Evolutionary conservation across 768 basidiomycete species (phyloP).

Genomic region (Cytidiella melzeri): DNA sequence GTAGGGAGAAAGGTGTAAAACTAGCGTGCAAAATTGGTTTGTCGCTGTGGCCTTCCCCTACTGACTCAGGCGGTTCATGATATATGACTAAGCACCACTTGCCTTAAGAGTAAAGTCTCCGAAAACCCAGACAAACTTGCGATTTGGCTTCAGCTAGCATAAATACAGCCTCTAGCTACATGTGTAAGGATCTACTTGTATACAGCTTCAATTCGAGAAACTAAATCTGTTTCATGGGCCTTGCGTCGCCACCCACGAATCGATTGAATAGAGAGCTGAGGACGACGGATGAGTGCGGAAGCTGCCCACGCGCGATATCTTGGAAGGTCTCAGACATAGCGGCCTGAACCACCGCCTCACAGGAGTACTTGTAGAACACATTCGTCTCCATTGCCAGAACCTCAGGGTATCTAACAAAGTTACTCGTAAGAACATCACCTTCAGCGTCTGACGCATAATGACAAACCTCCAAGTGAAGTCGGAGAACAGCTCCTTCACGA

Average conservation of each 20-base stretch:
- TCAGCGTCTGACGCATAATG: too few species aligned
- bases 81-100: constrained; percentile 6
- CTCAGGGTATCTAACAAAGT: constrained; percentile 9
- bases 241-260: constrained; percentile 1
- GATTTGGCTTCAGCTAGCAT: neutral
- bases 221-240: neutral
- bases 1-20: neutral
- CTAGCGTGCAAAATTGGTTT: neutral
- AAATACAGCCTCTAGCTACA: neutral
- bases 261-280: constrained; percentile 9
- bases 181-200: neutral
- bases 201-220: neutral
- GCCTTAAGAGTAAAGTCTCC: neutral
- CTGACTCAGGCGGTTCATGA: neutral
- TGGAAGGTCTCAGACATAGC: constrained; percentile 8
- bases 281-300: constrained; percentile 10
- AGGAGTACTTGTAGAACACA: constrained; percentile 10
- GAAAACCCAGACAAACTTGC: neutral
- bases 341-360: constrained; percentile 4
- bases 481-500: constrained; percentile 14
- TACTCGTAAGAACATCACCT: too few species aligned
- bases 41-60: neutral
- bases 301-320: constrained; percentile 10
- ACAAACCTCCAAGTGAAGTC: constrained; percentile 15
- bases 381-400: constrained; percentile 12